A percentile compares a stretch with the other conserved stretches of the same genome.
Conservation (phyloP, 805 yeast species). For the Scheffersomyces stipitis region DNA sequence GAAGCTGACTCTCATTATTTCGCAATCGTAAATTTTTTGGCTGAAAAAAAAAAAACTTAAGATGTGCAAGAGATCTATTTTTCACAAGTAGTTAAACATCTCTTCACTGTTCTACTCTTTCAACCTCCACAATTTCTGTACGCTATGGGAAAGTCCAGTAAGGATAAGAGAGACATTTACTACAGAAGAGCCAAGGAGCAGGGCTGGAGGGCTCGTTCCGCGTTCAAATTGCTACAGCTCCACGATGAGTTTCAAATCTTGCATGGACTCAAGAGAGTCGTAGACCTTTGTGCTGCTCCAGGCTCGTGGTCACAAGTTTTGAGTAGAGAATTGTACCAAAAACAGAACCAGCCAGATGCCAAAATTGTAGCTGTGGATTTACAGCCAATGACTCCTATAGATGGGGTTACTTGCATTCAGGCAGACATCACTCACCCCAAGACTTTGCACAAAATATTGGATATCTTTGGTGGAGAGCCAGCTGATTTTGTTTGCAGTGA, state of each 20-base stretch:
- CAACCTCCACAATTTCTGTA: no score
- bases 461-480: slow-evolving; percentile 83
- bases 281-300: slow-evolving; percentile 97
- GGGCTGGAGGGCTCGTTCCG: slow-evolving; percentile 97
- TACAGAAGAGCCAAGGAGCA: slow-evolving; percentile 94
- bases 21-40: no score
- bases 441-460: slow-evolving; percentile 72
- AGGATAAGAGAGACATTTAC: slow-evolving; percentile 90
- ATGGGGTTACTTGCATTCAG: slow-evolving; percentile 84
- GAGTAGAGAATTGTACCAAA: slow-evolving; percentile 61
- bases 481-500: slow-evolving; percentile 97
- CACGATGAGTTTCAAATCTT: slow-evolving; percentile 88
- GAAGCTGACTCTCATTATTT: no score
- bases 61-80: no score
- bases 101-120: no score
- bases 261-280: slow-evolving; percentile 75
- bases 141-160: slow-evolving; percentile 97
- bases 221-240: slow-evolving; percentile 87
- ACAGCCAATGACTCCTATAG: slow-evolving; percentile 97
- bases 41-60: no score
- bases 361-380: slow-evolving; percentile 92
- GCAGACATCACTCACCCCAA: slow-evolving; percentile 98
- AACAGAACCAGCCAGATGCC: slow-evolving; percentile 40
- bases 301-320: slow-evolving; percentile 98
- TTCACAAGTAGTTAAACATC: no score